These are phyloP conservation scores for Juncus inflexus DNA, from an alignment of 176 grass and related monocot genomes.

Conservation along the genomic window DNA sequence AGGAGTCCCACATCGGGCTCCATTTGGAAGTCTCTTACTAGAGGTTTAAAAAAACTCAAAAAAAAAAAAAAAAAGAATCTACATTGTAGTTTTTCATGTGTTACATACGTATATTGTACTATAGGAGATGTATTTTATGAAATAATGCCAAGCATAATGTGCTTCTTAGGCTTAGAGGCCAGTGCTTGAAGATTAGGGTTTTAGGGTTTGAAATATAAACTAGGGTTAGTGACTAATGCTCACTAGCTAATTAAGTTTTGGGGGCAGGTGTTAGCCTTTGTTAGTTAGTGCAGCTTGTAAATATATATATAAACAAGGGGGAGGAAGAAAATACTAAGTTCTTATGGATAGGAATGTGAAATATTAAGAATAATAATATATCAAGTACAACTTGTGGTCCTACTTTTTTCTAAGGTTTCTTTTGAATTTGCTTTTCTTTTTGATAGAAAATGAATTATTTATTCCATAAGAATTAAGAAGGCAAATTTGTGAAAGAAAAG, in stretches of 20 bases:
- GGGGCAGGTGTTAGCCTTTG: conserved; percentile 26
- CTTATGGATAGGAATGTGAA: conserved; percentile 25
- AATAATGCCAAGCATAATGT: conserved; percentile 28
- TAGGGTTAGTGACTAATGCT: conserved; percentile 25
- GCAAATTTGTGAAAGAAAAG: conserved; percentile 1
- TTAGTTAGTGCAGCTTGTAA: conserved; percentile 21
- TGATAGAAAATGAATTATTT: neutral
- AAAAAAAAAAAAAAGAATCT: too few relatives aligned
- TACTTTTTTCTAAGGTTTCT: conserved; percentile 1
- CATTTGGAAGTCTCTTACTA: conserved; percentile 71
- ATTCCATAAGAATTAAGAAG: neutral
- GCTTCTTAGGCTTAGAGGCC: conserved; percentile 28
- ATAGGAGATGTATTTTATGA: conserved; percentile 14
- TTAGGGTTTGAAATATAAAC: conserved; percentile 15
- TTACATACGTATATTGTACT: conserved; percentile 28
- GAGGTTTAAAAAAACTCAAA: conserved; percentile 40
- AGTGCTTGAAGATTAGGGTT: conserved; percentile 22
- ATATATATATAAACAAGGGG: conserved; percentile 13
- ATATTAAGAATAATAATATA: conserved; percentile 10
- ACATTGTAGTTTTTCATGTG: conserved; percentile 13
- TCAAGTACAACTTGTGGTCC: neutral
- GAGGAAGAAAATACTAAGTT: neutral
- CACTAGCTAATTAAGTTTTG: conserved; percentile 33
- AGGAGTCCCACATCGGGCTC: conserved; percentile 75
- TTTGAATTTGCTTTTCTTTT: conserved; percentile 8